Base-by-base conservation (phyloP, 148 eudicot species). In the Selenicereus undatus region DNA sequence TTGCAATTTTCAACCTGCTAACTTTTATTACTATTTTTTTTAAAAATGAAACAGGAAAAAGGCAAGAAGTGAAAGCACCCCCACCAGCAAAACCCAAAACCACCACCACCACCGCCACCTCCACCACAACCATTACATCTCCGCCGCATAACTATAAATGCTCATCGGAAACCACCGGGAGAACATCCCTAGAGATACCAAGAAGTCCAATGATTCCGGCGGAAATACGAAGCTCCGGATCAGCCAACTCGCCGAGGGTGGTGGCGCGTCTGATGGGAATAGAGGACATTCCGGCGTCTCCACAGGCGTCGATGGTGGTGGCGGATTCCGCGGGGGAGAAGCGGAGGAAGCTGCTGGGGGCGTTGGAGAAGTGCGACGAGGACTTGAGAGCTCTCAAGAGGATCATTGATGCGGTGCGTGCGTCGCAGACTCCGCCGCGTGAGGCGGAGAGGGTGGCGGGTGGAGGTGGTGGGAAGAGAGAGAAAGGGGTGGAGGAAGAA, bases 311-410 rank as follows among this genome's bases (percentile, higher is more conserved):
- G 14, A 14, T 48, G 26, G 21, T 76, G 68, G 43, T 18, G 30
- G 71, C 76, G 11, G 73, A 29, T 22, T 69, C 83, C 68, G 83
- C 85, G 43, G 83, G 80, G 80, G 90, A 90, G 81, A 89, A 87
- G 88, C 84, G 93, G 81, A 85, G 86, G 85, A 86, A 81, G 86
- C 86, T 93, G 22, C 20, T 91, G 43, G 86, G 88, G 30, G 97
- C 95, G 20, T 76, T 93, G 86, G 92, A 93, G 84, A 93, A 87
- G 71, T 93, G 97, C 43, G 93, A 93, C 70, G 93, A 91, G 82
- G 97, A 93, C 66, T 84, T 93, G 80, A 88, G 88, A 81, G 80
- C 85, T 3, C 89, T 93, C 1, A 89, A 82, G 87, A 86, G 80
- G 78, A 85, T 91, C 43, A 91, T 93, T 29, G 87, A 83, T 82